Evolutionary conservation across 768 basidiomycete genomes (phyloP), one percentile per base, ranked within the genome.

Genomic region (Macrolepiota albuminosa): DNA sequence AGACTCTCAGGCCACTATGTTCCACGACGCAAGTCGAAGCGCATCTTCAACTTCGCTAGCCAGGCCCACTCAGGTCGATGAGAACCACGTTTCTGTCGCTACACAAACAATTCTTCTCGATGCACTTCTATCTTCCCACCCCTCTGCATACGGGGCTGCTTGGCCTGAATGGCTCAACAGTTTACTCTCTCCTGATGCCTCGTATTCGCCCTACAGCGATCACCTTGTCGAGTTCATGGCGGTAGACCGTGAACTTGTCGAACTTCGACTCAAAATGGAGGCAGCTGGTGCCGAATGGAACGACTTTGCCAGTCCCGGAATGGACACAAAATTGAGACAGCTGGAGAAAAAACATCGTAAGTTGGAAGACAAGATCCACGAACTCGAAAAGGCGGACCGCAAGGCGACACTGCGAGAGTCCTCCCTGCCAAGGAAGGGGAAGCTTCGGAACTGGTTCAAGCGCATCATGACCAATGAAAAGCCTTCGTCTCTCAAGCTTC

Each of bases 381-480:
- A 72, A 36, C 53, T 71, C 11, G 69, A 71, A 45, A 34, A 56
- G 39, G 39, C 52, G 26, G 70, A 69, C 24, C 63, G 56, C 26
- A 68, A 70, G 48, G 45, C 56, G 14, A 66, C 66, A 42, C 67
- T 73, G 49, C 72, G 69, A 56, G 69, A 69, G 29, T 6, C 56
- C 36, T 59, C 65, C 14, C 40, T 66, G 36, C 72, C 73, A 16
- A 77, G 79, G 14, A 72, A 81, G 5, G 77, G 80, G 49, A 82
- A 77, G 62, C 68, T 89, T 48, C 86, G 83, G 63, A 77, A 81
- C 5, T 89, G 88, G 88, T 71, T 85, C 66, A 84, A 79, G 71
- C 83, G 81, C 62, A 86, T 86, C 61, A 75, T 87, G 33, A 64
- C 72, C 8, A 68, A 73, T 2, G 75, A 77, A 26, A 76, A 75